Evolutionary conservation across 2,329 filamentous ascomycete genomes (phyloP), one percentile per base, ranked within the genome.

Genomic region (Xylaria sp.): DNA sequence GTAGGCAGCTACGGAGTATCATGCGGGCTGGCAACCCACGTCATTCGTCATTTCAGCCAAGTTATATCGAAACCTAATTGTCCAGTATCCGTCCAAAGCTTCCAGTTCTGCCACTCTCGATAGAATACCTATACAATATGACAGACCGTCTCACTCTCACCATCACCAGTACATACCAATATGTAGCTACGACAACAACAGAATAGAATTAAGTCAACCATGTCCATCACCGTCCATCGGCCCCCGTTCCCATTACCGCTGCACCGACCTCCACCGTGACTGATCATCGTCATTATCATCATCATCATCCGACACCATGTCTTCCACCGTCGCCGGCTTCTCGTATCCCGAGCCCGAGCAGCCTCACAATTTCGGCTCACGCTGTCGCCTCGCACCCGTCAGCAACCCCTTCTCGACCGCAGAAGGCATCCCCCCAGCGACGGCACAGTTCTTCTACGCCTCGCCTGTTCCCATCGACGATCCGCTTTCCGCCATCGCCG

Each of bases 401-500:
- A 74, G 83, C 66, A 74, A 81, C 75, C 79, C 80, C 33, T 74
- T 79, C 65, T 74, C 79, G 5, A 66, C 80, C 65, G 78, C 81
- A 53, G 81, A 85, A 63, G 83, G 82, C 62, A 84, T 87, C 28
- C 91, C 92, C 17, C 85, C 88, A 0, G 79, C 92, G 63, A 84
- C 86, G 38, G 86, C 91, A 26, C 92, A 93, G 71, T 97, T 93
- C 82, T 97, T 97, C 81, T 97, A 97, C 80, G 87, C 89, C 15
- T 96, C 93, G 11, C 84, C 89, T 13, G 87, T 95, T 59, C 91
- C 93, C 36, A 94, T 97, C 77, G 94, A 97, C 76, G 94, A 97
- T 76, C 93, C 93, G 28, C 85, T 97, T n/a, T 93, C 92, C 11
- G 79, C 85, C 81, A 76, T 88, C 79, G 78, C 87, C 77, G 79